These are phyloP conservation scores for Scheffersomyces parashehatae DNA, from an alignment of 1,139 yeast species.

Conservation along the genomic window DNA sequence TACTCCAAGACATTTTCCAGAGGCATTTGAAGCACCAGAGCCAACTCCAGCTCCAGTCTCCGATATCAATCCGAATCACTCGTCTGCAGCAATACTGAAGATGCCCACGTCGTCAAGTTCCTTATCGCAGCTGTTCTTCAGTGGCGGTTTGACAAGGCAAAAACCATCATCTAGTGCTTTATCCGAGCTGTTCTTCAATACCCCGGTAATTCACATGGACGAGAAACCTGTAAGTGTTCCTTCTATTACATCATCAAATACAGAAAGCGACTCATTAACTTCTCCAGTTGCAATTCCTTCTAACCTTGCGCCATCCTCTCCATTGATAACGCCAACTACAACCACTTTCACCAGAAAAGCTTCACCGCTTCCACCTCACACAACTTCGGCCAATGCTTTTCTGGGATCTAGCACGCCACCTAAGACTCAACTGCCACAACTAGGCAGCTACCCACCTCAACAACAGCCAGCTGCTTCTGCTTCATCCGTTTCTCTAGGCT, in stretches of 20 bases:
- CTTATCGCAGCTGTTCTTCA: constrained; percentile 36
- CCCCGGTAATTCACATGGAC: not conserved
- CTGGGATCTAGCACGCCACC: constrained; percentile 32
- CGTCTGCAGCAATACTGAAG: constrained; percentile 37
- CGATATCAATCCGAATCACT: constrained; percentile 35
- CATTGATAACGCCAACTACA: constrained; percentile 28
- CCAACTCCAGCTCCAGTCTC: constrained; percentile 31
- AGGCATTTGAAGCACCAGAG: constrained; percentile 18
- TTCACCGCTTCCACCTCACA: constrained; percentile 47
- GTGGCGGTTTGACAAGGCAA: constrained; percentile 29
- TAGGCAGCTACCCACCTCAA: not conserved
- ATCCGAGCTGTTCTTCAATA: constrained; percentile 26
- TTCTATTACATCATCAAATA: no score
- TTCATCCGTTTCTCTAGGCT: no score
- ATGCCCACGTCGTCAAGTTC: constrained; percentile 46
- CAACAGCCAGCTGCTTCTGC: not conserved
- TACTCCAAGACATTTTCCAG: constrained; percentile 21
- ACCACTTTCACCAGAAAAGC: constrained; percentile 21
- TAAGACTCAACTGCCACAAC: not conserved
- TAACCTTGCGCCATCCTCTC: constrained; percentile 4
- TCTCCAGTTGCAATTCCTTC: not conserved
- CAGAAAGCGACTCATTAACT: not conserved
- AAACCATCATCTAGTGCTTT: constrained; percentile 43
- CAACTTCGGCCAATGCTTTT: constrained; percentile 47
- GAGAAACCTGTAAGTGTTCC: not conserved